Base-by-base conservation (phyloP, 176 grass and related monocot species). In the Melocanna baccifera region DNA sequence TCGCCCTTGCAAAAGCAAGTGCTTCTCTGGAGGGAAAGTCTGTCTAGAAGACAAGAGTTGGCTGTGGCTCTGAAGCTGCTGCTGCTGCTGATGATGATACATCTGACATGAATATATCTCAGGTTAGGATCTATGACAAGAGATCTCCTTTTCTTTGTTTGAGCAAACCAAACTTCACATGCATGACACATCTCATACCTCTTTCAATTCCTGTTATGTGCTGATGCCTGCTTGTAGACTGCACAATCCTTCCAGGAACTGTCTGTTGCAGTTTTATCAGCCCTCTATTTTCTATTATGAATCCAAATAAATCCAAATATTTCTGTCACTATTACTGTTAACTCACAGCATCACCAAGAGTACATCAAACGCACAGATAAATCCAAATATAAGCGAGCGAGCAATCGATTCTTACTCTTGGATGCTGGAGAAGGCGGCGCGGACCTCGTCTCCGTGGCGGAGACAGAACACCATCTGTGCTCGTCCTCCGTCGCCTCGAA, bases 21-120 rank as follows among this genome's bases (percentile, higher is more conserved):
- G 85, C 65, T 85, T 93, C 58, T 98, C 96, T 45, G 83, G 63
- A 87, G 91, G 88, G 75, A 90, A 96, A 45, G 82, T 67, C 77
- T 87, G 81, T 64, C 87, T 89, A 58, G 93, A 90, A 85, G 96
- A 87, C 74, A 94, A 78, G 74, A 98, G 86, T 75, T 89, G 81
- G 69, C 46, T 68, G 43, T 90, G 87, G 66, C 75, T 85, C 80
- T 95, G 93, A 79, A 92, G n/a, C n/a, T n/a, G n/a, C n/a, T n/a
- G 89, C 86, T 95, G 94, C 63, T 92, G 87, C 59, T 90, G 85
- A 76, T 86, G 90, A 94, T 90, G 89, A 81, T 84, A 87, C 83
- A 79, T 77, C 63, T 71, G 83, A 57, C 72, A 92, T 79, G 39
- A 85, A 86, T 74, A 73, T 52, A 79, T 83, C 29, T 56, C 72